phyloP scores from a whole-genome alignment of 2,329 filamentous ascomycete species.

The Orbilia brochopaga region DNA sequence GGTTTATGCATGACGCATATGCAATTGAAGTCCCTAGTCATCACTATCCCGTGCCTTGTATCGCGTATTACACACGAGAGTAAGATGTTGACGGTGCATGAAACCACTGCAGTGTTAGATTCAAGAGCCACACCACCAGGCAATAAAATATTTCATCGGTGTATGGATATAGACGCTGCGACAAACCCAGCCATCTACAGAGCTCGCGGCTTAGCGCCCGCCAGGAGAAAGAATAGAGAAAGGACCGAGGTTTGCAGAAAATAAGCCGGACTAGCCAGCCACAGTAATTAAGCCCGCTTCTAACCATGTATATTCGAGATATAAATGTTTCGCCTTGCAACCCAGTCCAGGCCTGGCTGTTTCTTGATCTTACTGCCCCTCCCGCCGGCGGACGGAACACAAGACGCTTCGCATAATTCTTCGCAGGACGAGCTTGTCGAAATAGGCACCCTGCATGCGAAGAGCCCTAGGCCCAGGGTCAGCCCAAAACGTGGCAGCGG shows the following conservation, averaged over 20 bases:
- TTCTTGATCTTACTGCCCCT: slow-evolving; percentile 4
- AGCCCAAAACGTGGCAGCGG: slow-evolving; percentile 11
- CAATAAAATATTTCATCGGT: neutral
- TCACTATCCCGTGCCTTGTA: neutral
- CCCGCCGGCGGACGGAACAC: slow-evolving; percentile 21
- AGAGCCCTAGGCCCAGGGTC: neutral
- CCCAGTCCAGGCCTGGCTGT: slow-evolving; percentile 3
- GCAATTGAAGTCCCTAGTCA: too few relatives aligned
- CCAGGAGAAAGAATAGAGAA: neutral
- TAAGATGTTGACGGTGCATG: slow-evolving; percentile 4
- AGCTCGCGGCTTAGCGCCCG: slow-evolving; percentile 1
- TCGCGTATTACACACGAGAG: neutral
- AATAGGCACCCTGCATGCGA: slow-evolving; percentile 7
- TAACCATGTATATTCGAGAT: slow-evolving; percentile 21
- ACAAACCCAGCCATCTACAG: neutral
- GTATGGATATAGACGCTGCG: neutral
- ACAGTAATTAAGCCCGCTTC: slow-evolving; percentile 12
- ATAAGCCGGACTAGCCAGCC: neutral
- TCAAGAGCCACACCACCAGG: neutral
- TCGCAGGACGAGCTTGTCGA: slow-evolving; percentile 3
- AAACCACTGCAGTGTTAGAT: neutral
- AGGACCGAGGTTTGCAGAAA: slow-evolving; percentile 3
- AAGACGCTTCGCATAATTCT: slow-evolving; percentile 17
- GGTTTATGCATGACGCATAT: too few relatives aligned
- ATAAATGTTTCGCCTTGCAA: slow-evolving; percentile 25